Conservation (phyloP, 2,329 filamentous ascomycete genomes). For the Bipolaris oryzae region DNA sequence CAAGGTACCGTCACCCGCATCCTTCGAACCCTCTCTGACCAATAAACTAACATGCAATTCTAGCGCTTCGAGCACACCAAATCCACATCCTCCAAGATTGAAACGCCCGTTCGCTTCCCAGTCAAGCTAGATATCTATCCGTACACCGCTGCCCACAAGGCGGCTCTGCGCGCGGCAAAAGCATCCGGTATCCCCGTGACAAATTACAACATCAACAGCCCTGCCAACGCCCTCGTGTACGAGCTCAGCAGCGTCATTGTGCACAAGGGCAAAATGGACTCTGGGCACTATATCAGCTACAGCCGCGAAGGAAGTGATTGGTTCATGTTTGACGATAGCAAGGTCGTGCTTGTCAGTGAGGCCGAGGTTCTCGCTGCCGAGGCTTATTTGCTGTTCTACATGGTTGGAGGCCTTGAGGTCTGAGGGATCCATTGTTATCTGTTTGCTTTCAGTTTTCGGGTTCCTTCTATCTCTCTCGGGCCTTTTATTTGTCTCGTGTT, state of each 20-base stretch:
- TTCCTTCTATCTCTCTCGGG: not conserved
- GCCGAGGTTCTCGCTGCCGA: constrained; percentile 85
- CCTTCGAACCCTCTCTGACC: not conserved
- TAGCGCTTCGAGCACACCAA: constrained; percentile 78
- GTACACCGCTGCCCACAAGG: constrained; percentile 72
- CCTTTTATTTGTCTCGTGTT: not conserved
- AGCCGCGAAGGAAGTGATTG: constrained; percentile 83
- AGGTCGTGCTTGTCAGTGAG: constrained; percentile 81
- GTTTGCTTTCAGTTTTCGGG: too few species aligned
- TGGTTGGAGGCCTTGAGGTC: constrained; percentile 43
- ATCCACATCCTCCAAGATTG: constrained; percentile 80
- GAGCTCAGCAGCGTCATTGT: constrained; percentile 89
- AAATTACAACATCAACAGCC: constrained; percentile 42
- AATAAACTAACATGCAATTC: not conserved
- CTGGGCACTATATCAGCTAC: constrained; percentile 91
- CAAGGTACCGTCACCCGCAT: constrained; percentile 66
- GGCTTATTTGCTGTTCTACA: constrained; percentile 89
- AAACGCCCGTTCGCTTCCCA: constrained; percentile 84
- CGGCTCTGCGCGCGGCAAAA: constrained; percentile 30
- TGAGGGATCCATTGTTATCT: constrained; percentile 8
- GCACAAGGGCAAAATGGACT: constrained; percentile 90
- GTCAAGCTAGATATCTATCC: constrained; percentile 87
- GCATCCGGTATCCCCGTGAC: constrained; percentile 46
- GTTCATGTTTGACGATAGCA: constrained; percentile 96
- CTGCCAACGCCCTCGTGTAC: constrained; percentile 69